A percentile compares a stretch with the other conserved stretches of the same genome.
Conservation (phyloP, 2,329 filamentous ascomycete species). For the Trichoderma sp. region DNA sequence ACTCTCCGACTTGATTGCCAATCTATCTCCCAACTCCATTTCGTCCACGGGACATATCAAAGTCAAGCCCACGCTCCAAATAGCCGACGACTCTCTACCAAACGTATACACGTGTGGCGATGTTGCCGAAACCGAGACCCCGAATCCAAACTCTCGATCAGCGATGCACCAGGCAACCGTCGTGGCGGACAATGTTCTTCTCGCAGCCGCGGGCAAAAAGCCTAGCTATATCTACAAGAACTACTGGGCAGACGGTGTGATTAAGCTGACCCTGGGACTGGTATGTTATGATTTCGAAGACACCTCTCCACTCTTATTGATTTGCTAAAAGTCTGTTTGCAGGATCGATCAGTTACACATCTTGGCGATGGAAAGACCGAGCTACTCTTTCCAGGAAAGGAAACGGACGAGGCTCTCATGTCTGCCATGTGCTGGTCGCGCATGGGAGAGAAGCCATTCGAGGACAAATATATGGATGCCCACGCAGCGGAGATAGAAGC, state of each 20-base stretch:
- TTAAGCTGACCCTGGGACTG: conserved; percentile 53
- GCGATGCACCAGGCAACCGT: conserved; percentile 52
- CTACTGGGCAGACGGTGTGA: conserved; percentile 47
- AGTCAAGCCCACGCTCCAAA: conserved; percentile 56
- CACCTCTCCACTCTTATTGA: no score
- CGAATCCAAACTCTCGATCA: conserved; percentile 52
- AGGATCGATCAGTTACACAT: conserved; percentile 46
- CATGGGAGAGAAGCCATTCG: conserved; percentile 45
- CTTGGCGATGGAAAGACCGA: conserved; percentile 43
- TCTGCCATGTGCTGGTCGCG: conserved; percentile 41
- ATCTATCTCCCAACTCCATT: conserved; percentile 43
- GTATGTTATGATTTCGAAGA: conserved; percentile 32
- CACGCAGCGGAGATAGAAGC: neutral
- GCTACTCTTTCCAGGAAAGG: conserved; percentile 39
- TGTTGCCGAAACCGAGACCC: conserved; percentile 50
- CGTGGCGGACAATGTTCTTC: conserved; percentile 53
- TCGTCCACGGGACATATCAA: conserved; percentile 48
- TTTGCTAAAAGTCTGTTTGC: neutral
- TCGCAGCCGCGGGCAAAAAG: conserved; percentile 40
- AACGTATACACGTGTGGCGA: conserved; percentile 64
- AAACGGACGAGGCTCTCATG: conserved; percentile 45
- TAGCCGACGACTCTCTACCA: conserved; percentile 44
- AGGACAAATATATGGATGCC: conserved; percentile 31
- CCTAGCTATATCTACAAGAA: conserved; percentile 41
- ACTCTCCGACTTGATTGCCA: conserved; percentile 46